Base-by-base conservation (phyloP, 352 stramenopile genomes). In the Phytophthora pluvialis region DNA sequence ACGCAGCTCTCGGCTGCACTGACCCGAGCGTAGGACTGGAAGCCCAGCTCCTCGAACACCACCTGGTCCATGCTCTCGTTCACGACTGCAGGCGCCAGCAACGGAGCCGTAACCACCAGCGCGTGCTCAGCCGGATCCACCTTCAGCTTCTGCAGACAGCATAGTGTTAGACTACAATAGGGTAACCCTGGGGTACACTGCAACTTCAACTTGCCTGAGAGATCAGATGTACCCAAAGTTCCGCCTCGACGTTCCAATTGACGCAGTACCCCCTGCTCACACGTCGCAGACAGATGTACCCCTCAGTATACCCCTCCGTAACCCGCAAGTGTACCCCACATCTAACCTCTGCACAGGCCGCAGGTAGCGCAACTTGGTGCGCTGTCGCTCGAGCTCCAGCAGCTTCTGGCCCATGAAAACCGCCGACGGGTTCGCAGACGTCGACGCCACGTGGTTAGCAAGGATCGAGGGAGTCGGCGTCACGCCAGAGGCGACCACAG, bases 11-110 rank as follows among this genome's bases (percentile, higher is more conserved):
- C 80, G 1, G 81, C 74, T 11, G 77, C 66, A 26, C 36, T 67
- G 13, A 93, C 80, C 15, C 78, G 83, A 60, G 72, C 68, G 40
- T 82, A 88, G 2, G 72, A 59, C 36, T 75, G 62, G 47, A 93
- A 92, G 4, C 79, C 75, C 18, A 93, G 67, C 60, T 92, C 81
- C 51, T 94, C 86, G 42, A 94, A 94, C 40, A 90, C 80, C 10
- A 93, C 84, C 48, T 94, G 71, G 70, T 94, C 84, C 84, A 91
- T 90, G 28, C 61, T 89, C 46, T 92, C 78, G 21, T 76, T 77
- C 44, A 93, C 68, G 10, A 85, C 67, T 21, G 67, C 54, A 9
- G 83, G 83, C 13, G 81, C 72, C 26, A 92, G 70, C 13, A 89
- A 52, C 6, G 86, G 84, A n/a, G 79, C 59, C 8, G 86, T 94